Conservation (phyloP, 768 basidiomycete genomes). For the Trametes cinnabarina region DNA sequence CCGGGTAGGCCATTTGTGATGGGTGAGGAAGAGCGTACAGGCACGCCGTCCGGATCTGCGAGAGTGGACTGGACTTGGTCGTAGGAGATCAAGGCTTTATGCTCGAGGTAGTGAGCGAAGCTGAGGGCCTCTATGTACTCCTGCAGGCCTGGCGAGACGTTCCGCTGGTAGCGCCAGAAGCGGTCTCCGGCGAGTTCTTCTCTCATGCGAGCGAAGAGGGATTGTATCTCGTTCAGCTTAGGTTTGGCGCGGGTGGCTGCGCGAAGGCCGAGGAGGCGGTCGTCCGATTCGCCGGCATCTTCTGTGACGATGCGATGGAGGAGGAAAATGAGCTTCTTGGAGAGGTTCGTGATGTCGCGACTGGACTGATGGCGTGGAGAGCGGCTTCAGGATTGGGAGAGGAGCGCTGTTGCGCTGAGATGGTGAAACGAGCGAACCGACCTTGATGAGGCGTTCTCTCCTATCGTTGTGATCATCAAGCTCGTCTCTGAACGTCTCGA, state of each 20-base stretch:
- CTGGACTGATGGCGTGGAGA: constrained; percentile 48
- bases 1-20: background rate
- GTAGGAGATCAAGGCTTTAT: constrained; percentile 64
- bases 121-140: constrained; percentile 95
- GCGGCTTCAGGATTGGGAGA: background rate
- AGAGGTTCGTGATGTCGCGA: constrained; percentile 86
- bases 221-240: constrained; percentile 67
- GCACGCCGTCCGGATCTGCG: constrained; percentile 55
- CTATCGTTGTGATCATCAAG: constrained; percentile 85
- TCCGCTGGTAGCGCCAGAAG: constrained; percentile 77
- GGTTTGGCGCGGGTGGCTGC: constrained; percentile 52
- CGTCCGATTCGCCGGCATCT: constrained; percentile 30
- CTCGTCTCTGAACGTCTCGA: constrained; percentile 64
- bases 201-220: constrained; percentile 59
- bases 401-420: no score
- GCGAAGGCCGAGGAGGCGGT: constrained; percentile 36
- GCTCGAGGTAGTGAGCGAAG: constrained; percentile 81
- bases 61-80: constrained; percentile 65
- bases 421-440: constrained; percentile 25
- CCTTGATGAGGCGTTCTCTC: constrained; percentile 90
- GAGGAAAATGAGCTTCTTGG: constrained; percentile 93
- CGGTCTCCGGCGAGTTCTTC: constrained; percentile 61
- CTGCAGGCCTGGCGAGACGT: constrained; percentile 80
- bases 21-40: constrained; percentile 45
- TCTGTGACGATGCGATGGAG: constrained; percentile 71